These are phyloP conservation scores for Lentinula lateritia DNA, from an alignment of 768 basidiomycete genomes.

Conservation along the genomic window DNA sequence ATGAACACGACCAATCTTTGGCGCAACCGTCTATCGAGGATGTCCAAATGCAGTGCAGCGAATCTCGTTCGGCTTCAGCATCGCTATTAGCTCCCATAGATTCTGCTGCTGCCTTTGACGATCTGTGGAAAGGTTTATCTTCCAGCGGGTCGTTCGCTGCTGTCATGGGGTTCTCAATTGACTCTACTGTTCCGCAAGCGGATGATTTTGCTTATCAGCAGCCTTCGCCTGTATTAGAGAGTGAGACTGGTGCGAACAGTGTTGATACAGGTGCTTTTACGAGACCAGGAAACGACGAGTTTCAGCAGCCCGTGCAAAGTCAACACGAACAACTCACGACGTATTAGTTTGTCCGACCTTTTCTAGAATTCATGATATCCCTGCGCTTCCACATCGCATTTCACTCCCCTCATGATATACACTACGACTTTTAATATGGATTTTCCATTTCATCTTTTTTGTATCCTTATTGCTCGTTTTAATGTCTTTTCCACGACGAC, in stretches of 20 bases:
- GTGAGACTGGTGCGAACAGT: no score
- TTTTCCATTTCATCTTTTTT: background rate
- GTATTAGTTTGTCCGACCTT: background rate
- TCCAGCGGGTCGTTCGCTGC: conserved; percentile 3
- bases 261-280: background rate
- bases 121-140: conserved; percentile 4
- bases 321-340: background rate
- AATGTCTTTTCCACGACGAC: background rate
- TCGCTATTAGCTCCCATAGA: background rate
- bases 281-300: background rate
- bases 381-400: background rate
- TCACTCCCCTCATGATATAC: background rate
- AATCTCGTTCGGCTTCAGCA: background rate
- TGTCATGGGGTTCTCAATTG: background rate
- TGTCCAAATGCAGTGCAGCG: background rate
- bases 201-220: background rate
- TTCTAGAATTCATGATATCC: background rate
- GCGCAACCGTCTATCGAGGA: background rate
- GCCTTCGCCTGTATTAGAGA: background rate
- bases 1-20: background rate
- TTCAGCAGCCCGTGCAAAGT: background rate
- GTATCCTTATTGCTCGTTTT: background rate
- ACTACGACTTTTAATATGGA: background rate
- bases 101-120: background rate
- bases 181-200: background rate